Evolutionary conservation across 768 basidiomycete genomes (phyloP), one percentile per base, ranked within the genome.

Genomic region (Mycena maculata): DNA sequence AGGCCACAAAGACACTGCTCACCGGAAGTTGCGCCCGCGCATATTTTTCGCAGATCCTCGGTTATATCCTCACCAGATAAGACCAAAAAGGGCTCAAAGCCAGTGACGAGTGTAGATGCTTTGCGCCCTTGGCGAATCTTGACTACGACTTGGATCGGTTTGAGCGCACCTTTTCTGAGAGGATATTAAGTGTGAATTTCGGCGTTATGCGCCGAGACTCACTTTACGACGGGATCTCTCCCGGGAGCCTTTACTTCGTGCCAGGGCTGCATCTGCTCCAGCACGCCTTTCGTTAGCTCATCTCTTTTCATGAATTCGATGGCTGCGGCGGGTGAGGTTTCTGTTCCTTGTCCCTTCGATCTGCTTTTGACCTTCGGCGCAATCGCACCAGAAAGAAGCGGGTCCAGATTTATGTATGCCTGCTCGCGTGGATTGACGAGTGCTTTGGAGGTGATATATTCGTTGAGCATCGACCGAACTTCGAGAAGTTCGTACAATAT

Each of bases 1-100:
- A 60, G n/a, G n/a, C 18, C 15, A 61, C 16, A 48, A 50, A 50
- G 55, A 47, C 61, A 33, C 22, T 75, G 31, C 30, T 52, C 63
- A 92, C 93, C 87, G 47, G 92, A 90, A 7, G 95, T 92, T 12
- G 93, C 85, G 47, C 90, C 88, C 2, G 95, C 94, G 73, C 95
- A 97, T 2, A 83, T 72, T 77, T 87, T 91, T 62, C 89, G 85
- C 64, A 97, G 78, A 50, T 93, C 92, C 49, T 96, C 92, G 1
- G 91, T 90, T 77, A 96, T 87, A 30, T 87, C 86, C 13, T 93
- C 90, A 15, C 90, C 86, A 16, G 88, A 82, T 12, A 93, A 78
- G 22, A 85, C 77, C 28, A 86, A 80, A 76, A 90, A 98, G 0
- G 90, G 85, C 75, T 98, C 96, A 64, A 94, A 92, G 0, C 92